Percentiles rank a stretch among this genome's conserved stretches.
Evolutionary conservation across 164 flowering plant species (phyloP).

Genomic region (Chimonanthus praecox): DNA sequence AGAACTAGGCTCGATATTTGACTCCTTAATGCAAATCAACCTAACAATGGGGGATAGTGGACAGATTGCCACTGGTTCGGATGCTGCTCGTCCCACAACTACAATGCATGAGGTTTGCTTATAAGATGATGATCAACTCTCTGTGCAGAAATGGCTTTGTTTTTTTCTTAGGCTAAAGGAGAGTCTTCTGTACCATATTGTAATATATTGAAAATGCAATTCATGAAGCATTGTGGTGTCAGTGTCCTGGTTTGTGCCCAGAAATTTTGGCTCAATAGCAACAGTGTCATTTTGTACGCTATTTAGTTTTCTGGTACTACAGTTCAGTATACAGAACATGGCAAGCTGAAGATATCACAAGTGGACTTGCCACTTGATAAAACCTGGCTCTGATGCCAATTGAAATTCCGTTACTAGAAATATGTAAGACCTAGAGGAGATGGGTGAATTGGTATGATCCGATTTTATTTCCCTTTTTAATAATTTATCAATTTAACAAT

Average conservation of each 20-base stretch:
- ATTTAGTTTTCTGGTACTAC: not conserved
- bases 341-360: no score
- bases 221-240: not conserved
- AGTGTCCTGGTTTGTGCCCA: not conserved
- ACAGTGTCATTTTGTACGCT: no score
- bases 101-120: constrained; percentile 37
- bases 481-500: no score
- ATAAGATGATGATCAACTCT: constrained; percentile 51
- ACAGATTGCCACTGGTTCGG: not conserved
- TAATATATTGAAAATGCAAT: not conserved
- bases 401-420: no score
- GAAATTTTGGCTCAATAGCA: not conserved
- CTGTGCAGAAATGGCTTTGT: not conserved
- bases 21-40: constrained; percentile 4
- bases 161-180: not conserved
- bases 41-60: constrained; percentile 3
- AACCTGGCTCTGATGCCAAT: no score
- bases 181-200: not conserved
- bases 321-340: not conserved
- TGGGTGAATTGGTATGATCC: no score
- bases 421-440: no score
- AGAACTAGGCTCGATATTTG: constrained; percentile 8
- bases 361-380: no score
- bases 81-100: constrained; percentile 2
- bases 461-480: no score